Evolutionary conservation across 345 rosid species (phyloP).

Genomic region (Citrus inodora): DNA sequence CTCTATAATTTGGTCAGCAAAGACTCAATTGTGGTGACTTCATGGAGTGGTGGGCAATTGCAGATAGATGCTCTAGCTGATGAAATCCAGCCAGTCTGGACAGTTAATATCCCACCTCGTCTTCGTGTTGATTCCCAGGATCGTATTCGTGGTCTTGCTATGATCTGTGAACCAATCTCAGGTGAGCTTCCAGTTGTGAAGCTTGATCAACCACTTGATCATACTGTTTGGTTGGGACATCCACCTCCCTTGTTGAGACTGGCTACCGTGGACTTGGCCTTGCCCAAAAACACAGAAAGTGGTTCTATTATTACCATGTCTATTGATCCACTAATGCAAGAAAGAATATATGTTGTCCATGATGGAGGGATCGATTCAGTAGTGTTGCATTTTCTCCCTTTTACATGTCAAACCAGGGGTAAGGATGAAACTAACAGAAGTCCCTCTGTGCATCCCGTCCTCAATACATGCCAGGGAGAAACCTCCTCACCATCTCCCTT

Average conservation of each 20-base stretch:
- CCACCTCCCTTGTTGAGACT: constrained; percentile 88
- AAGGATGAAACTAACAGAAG: constrained; percentile 65
- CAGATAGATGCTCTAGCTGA: constrained; percentile 94
- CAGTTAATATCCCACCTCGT: constrained; percentile 63
- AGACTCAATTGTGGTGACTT: constrained; percentile 88
- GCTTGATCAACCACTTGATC: constrained; percentile 57
- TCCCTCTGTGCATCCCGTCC: constrained; percentile 83
- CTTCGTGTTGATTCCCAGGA: constrained; percentile 58
- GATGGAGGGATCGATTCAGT: constrained; percentile 85
- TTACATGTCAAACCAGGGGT: constrained; percentile 70
- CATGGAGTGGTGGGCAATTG: constrained; percentile 95
- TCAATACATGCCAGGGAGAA: constrained; percentile 80
- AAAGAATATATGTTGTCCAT: constrained; percentile 76
- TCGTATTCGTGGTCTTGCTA: constrained; percentile 67
- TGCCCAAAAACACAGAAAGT: constrained; percentile 50
- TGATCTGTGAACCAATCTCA: constrained; percentile 79
- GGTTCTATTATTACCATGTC: constrained; percentile 49
- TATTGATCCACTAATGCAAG: constrained; percentile 77
- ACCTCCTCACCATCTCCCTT: constrained; percentile 49
- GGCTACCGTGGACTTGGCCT: constrained; percentile 89
- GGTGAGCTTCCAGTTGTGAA: constrained; percentile 45
- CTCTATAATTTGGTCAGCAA: constrained; percentile 79
- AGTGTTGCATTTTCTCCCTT: constrained; percentile 89
- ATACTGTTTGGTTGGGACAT: constrained; percentile 77
- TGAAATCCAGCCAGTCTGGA: constrained; percentile 98